Evolutionary conservation across 305 asterid genomes (phyloP).

Genomic region (Petunia hybrid): DNA sequence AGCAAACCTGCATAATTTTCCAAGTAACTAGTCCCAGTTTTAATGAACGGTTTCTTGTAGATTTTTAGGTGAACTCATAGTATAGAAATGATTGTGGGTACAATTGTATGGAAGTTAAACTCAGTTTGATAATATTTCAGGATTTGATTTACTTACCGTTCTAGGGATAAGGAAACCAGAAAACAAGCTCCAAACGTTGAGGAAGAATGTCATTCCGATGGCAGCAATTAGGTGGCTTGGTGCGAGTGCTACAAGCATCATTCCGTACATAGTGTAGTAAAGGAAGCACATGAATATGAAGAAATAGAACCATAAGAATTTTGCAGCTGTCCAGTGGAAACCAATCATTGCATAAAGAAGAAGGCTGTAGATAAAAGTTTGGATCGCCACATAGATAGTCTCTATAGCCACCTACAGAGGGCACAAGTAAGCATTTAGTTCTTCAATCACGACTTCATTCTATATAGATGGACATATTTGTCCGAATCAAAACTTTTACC

Average conservation of each 20-base stretch:
- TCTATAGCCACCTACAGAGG: conserved; percentile 77
- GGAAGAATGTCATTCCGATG: conserved; percentile 90
- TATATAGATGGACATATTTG: too few relatives aligned
- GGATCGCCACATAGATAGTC: conserved; percentile 65
- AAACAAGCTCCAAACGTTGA: conserved; percentile 95
- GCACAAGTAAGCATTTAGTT: neutral
- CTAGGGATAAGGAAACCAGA: conserved; percentile 86
- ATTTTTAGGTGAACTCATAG: too few relatives aligned
- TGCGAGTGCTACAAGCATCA: conserved; percentile 98
- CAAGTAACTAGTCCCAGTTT: too few relatives aligned
- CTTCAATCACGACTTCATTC: neutral
- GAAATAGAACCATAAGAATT: conserved; percentile 88
- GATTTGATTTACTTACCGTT: conserved; percentile 57
- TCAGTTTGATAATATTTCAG: too few relatives aligned
- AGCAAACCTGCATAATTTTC: too few relatives aligned
- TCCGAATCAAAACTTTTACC: neutral
- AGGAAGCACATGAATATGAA: conserved; percentile 80
- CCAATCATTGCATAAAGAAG: conserved; percentile 92
- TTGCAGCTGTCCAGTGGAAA: conserved; percentile 68
- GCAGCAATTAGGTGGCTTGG: conserved; percentile 91
- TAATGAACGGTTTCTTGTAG: too few relatives aligned
- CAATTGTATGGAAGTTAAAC: too few relatives aligned
- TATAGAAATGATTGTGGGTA: too few relatives aligned
- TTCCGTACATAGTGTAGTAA: conserved; percentile 88
- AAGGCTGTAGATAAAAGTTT: conserved; percentile 76